Percentiles rank a stretch among this genome's conserved stretches.
phyloP scores from a whole-genome alignment of 1,284 basidiomycete species.

The Ganoderma boninense region DNA sequence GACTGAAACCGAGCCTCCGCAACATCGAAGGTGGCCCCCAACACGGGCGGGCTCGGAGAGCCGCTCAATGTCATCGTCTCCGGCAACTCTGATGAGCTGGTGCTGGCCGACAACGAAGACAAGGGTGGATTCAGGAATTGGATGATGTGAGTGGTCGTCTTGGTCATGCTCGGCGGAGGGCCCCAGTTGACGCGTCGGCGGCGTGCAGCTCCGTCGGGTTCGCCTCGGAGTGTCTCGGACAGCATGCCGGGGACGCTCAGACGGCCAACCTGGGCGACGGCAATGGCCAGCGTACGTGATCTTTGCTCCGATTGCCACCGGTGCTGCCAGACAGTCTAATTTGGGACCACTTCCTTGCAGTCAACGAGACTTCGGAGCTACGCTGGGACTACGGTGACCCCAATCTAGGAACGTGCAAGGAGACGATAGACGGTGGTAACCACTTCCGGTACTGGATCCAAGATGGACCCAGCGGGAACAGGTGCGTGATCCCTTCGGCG shows the following conservation, averaged over 20 bases:
- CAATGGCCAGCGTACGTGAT: constrained; percentile 64
- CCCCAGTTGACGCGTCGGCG: constrained; percentile 16
- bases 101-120: constrained; percentile 69
- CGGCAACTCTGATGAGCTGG: constrained; percentile 77
- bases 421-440: constrained; percentile 89
- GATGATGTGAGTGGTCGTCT: constrained; percentile 56
- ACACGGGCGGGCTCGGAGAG: constrained; percentile 83
- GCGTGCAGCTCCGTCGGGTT: constrained; percentile 63
- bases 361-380: constrained; percentile 81
- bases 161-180: neutral
- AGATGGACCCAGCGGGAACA: constrained; percentile 68
- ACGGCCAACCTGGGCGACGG: constrained; percentile 89
- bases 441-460: constrained; percentile 94
- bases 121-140: constrained; percentile 87
- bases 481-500: constrained; percentile 43
- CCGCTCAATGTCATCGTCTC: constrained; percentile 91
- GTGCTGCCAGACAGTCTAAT: neutral
- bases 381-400: constrained; percentile 85
- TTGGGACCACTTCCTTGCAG: constrained; percentile 45
- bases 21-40: constrained; percentile 46
- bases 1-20: constrained; percentile 3
- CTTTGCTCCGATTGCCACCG: constrained; percentile 1
- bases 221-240: constrained; percentile 85
- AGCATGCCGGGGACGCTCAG: constrained; percentile 78
- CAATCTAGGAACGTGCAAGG: constrained; percentile 80